Percentiles rank a stretch among this genome's conserved stretches.
Evolutionary conservation across 495 filamentous ascomycete genomes (phyloP).

Genomic region (Aspergillus olivimuriae): DNA sequence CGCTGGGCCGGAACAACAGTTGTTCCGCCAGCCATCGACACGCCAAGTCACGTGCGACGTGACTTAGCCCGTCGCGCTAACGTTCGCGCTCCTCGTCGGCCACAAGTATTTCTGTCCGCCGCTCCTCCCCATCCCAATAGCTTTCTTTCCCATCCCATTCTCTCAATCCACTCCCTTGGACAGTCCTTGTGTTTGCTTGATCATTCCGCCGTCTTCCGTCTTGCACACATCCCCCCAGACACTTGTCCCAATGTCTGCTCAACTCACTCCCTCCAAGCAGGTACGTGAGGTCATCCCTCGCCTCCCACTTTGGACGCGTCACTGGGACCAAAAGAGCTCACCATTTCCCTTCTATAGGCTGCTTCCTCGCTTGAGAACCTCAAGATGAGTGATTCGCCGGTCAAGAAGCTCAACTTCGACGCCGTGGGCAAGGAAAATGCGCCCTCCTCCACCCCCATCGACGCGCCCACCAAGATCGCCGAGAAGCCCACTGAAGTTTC

Average conservation of each 20-base stretch:
- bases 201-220: constrained; percentile 12
- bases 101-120: constrained; percentile 25
- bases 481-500: constrained; percentile 41
- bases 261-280: constrained; percentile 84
- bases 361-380: constrained; percentile 78
- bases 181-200: constrained; percentile 17
- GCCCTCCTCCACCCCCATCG: constrained; percentile 48
- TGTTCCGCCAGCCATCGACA: constrained; percentile 12
- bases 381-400: constrained; percentile 83
- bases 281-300: constrained; percentile 48
- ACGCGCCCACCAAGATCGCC: constrained; percentile 43
- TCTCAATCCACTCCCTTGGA: constrained; percentile 7
- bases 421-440: constrained; percentile 77
- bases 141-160: constrained; percentile 20
- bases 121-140: constrained; percentile 15
- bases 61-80: constrained; percentile 42
- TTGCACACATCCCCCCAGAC: constrained; percentile 10
- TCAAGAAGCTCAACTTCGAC: constrained; percentile 80
- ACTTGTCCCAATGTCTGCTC: constrained; percentile 54
- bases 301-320: constrained; percentile 35
- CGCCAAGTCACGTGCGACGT: constrained; percentile 40
- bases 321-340: constrained; percentile 16
- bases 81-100: constrained; percentile 31
- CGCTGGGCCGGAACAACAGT: constrained; percentile 2
- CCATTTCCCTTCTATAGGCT: constrained; percentile 47